Evolutionary conservation across 2,329 filamentous ascomycete genomes (phyloP).

Genomic region (Colletotrichum sp.): DNA sequence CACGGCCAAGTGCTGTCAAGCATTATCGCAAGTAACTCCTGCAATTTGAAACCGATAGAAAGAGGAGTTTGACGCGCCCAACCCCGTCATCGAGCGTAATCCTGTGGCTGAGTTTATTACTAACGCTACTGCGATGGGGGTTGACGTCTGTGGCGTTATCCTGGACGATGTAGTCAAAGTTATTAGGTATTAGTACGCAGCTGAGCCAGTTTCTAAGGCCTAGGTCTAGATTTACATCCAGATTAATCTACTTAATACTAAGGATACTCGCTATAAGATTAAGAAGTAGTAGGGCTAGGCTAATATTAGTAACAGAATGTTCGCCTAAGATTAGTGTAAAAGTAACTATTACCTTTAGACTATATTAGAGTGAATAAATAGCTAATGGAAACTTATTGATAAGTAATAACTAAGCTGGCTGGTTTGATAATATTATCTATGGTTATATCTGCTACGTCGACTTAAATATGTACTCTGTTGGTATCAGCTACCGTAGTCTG

Average conservation of each 20-base stretch:
- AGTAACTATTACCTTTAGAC: too few species aligned
- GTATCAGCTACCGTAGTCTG: constrained; percentile 11
- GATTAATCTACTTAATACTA: constrained; percentile 14
- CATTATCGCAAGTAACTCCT: not conserved
- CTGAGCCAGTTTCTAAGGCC: constrained; percentile 22
- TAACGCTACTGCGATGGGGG: not conserved
- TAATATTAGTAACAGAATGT: constrained; percentile 23
- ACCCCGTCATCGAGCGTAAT: too few species aligned
- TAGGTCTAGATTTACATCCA: constrained; percentile 25
- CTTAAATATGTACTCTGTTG: constrained; percentile 12
- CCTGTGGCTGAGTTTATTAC: too few species aligned
- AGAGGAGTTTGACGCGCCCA: not conserved
- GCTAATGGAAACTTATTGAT: too few species aligned
- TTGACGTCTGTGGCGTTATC: constrained; percentile 24
- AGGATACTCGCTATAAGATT: not conserved
- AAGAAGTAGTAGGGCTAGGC: constrained; percentile 21
- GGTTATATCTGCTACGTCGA: constrained; percentile 3
- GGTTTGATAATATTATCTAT: constrained; percentile 23
- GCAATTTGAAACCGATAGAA: not conserved
- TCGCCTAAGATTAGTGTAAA: constrained; percentile 17
- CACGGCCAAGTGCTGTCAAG: not conserved
- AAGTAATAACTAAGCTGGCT: constrained; percentile 22
- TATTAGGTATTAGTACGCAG: constrained; percentile 22
- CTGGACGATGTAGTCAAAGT: constrained; percentile 22
- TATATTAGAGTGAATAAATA: too few species aligned